phyloP scores from a whole-genome alignment of 164 flowering plant species.

The Euptelea pleiosperma region DNA sequence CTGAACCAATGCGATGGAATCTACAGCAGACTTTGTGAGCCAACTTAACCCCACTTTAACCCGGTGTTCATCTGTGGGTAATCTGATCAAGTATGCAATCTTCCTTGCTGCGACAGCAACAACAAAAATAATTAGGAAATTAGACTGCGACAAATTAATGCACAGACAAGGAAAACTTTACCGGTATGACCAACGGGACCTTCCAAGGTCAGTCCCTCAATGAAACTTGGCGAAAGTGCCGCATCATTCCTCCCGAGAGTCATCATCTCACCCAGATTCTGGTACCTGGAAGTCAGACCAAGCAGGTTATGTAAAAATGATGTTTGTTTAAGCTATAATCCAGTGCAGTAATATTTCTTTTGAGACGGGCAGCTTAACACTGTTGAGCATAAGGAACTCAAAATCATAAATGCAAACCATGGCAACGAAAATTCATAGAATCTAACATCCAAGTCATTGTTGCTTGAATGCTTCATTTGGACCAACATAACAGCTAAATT shows the following conservation, averaged over 20 bases:
- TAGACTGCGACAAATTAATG: not conserved
- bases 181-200: slow-evolving; percentile 90
- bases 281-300: slow-evolving; percentile 47
- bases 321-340: not conserved
- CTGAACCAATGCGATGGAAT: slow-evolving; percentile 67
- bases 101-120: slow-evolving; percentile 73
- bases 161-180: slow-evolving; percentile 17
- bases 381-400: too few species aligned
- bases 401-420: too few species aligned
- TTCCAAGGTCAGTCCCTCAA: slow-evolving; percentile 85
- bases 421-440: too few species aligned
- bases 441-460: too few species aligned
- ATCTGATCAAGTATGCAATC: slow-evolving; percentile 70
- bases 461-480: not conserved
- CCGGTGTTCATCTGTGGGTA: slow-evolving; percentile 93
- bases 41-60: slow-evolving; percentile 89
- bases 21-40: slow-evolving; percentile 77
- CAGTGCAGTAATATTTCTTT: not conserved
- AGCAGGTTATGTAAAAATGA: not conserved
- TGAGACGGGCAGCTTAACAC: too few species aligned
- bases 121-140: slow-evolving; percentile 2
- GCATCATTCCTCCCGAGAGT: slow-evolving; percentile 85
- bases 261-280: slow-evolving; percentile 96
- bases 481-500: not conserved
- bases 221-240: slow-evolving; percentile 84